Evolutionary conservation across 345 rosid species (phyloP).

Genomic region (Citrus maxima): DNA sequence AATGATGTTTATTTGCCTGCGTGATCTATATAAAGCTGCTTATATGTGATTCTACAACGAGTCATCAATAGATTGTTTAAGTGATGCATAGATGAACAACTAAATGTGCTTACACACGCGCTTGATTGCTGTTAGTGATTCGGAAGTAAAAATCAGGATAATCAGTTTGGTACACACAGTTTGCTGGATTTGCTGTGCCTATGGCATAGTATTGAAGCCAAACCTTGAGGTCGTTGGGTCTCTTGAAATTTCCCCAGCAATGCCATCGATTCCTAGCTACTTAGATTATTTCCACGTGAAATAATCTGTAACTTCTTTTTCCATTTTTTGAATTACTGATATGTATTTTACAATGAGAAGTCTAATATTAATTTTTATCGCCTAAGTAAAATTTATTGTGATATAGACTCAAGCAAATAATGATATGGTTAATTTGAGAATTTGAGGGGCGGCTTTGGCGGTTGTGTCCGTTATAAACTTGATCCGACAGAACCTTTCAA

Average conservation of each 20-base stretch:
- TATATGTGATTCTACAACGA: too few species aligned
- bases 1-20: not conserved
- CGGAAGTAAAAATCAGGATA: not conserved
- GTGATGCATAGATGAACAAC: too few species aligned
- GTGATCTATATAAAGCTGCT: not conserved
- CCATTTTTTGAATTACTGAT: not conserved
- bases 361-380: too few species aligned
- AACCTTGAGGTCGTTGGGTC: not conserved
- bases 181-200: constrained; percentile 1
- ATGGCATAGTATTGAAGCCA: not conserved
- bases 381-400: too few species aligned
- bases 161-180: not conserved
- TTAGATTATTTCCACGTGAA: not conserved
- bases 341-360: too few species aligned
- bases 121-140: too few species aligned
- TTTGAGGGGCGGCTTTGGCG: too few species aligned
- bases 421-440: too few species aligned
- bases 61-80: too few species aligned
- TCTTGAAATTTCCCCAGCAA: not conserved
- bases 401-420: not conserved
- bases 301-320: not conserved
- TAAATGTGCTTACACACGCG: too few species aligned
- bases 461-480: too few species aligned
- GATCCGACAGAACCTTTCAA: too few species aligned
- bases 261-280: not conserved